Conservation (phyloP, 2,329 filamentous ascomycete genomes). For the Clarireedia monteithiana region DNA sequence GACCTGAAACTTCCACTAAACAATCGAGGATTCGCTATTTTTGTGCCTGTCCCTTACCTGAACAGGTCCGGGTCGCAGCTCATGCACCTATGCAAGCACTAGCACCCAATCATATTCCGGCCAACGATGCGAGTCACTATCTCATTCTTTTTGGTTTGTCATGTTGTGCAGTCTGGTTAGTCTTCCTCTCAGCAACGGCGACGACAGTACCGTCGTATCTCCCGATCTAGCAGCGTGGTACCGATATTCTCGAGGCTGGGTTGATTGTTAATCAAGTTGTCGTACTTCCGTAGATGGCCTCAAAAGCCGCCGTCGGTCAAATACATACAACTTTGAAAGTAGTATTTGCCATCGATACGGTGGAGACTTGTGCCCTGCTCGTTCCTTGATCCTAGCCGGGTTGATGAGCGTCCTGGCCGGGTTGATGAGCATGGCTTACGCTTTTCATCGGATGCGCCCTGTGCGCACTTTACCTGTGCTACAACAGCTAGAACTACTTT, state of each 20-base stretch:
- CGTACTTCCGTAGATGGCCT: not conserved
- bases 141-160: too few species aligned
- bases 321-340: too few species aligned
- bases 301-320: not conserved
- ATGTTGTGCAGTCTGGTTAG: too few species aligned
- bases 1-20: not conserved
- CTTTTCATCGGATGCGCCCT: not conserved
- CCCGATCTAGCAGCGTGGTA: too few species aligned
- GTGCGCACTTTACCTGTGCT: not conserved
- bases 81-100: not conserved
- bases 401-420: not conserved
- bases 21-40: not conserved
- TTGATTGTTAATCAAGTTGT: too few species aligned
- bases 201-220: too few species aligned
- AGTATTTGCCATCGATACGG: not conserved
- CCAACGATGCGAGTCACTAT: not conserved
- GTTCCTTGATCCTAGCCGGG: not conserved
- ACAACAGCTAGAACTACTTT: too few species aligned
- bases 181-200: too few species aligned
- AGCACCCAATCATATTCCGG: slow-evolving; percentile 1
- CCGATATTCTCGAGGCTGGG: too few species aligned
- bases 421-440: not conserved
- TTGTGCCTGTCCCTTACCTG: slow-evolving; percentile 10
- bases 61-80: slow-evolving; percentile 4
- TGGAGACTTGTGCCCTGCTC: not conserved